phyloP scores from a whole-genome alignment of 164 flowering plant genomes.

The Vitis vinifera region DNA sequence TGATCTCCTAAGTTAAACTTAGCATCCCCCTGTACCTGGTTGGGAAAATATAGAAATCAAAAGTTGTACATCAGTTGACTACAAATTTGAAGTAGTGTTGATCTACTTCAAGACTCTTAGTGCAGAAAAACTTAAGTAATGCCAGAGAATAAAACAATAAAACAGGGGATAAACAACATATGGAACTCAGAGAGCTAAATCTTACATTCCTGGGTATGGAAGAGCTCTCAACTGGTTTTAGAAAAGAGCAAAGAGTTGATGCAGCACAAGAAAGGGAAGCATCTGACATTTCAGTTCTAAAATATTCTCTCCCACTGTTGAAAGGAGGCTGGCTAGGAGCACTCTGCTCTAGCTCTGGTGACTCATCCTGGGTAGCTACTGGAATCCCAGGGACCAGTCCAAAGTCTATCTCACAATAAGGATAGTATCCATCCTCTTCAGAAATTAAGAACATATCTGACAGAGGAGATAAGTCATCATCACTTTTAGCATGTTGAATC shows the following conservation, averaged over 20 bases:
- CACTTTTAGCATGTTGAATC: slow-evolving; percentile 32
- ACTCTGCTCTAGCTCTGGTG: slow-evolving; percentile 15
- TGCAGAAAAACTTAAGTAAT: too few species aligned
- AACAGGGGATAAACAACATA: neutral
- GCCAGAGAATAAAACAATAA: too few species aligned
- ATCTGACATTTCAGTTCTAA: slow-evolving; percentile 24
- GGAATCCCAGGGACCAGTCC: slow-evolving; percentile 22
- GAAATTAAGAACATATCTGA: slow-evolving; percentile 28
- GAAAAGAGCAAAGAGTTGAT: slow-evolving; percentile 29
- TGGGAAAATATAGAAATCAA: neutral
- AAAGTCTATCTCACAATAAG: slow-evolving; percentile 64
- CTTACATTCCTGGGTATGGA: slow-evolving; percentile 41
- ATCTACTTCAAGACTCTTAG: too few species aligned
- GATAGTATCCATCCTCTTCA: slow-evolving; percentile 54
- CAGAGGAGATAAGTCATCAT: slow-evolving; percentile 36
- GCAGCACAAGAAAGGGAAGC: slow-evolving; percentile 34
- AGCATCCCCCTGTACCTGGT: slow-evolving; percentile 25
- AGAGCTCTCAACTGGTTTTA: slow-evolving; percentile 19
- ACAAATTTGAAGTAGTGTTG: too few species aligned
- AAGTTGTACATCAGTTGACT: neutral
- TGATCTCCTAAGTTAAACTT: slow-evolving; percentile 11
- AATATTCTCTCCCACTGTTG: slow-evolving; percentile 5
- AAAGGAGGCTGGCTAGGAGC: slow-evolving; percentile 3
- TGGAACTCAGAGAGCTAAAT: neutral
- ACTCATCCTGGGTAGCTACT: slow-evolving; percentile 8